phyloP scores from a whole-genome alignment of 768 basidiomycete genomes.

The Sarcodon aspratus region DNA sequence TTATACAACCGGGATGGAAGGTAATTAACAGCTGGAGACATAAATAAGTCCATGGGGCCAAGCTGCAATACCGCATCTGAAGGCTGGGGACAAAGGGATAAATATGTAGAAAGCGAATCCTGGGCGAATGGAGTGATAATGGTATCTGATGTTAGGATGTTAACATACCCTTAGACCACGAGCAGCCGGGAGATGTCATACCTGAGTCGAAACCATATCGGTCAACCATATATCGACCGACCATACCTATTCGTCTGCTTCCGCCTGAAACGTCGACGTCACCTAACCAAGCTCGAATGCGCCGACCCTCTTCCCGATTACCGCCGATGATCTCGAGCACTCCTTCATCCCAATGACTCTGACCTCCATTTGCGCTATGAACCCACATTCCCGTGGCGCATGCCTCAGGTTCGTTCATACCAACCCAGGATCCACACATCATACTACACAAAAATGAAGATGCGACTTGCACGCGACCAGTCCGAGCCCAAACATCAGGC shows the following conservation, averaged over 20 bases:
- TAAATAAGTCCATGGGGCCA: constrained; percentile 70
- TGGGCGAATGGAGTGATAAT: constrained; percentile 69
- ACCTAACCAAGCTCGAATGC: constrained; percentile 73
- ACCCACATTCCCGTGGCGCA: constrained; percentile 74
- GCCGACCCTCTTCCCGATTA: constrained; percentile 57
- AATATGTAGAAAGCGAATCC: constrained; percentile 65
- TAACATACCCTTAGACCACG: not conserved
- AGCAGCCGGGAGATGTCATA: constrained; percentile 14
- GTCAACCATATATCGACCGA: constrained; percentile 68
- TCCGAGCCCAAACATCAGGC: constrained; percentile 72
- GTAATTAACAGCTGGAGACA: constrained; percentile 67
- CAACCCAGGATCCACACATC: constrained; percentile 58
- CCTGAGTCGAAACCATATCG: constrained; percentile 75
- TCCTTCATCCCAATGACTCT: constrained; percentile 67
- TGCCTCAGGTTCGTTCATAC: constrained; percentile 68
- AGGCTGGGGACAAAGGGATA: constrained; percentile 61
- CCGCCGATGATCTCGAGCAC: constrained; percentile 73
- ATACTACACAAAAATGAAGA: constrained; percentile 65
- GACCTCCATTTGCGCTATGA: constrained; percentile 24
- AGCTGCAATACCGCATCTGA: constrained; percentile 72
- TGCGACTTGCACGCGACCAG: constrained; percentile 69
- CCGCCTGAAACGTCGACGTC: constrained; percentile 65
- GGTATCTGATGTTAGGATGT: constrained; percentile 33
- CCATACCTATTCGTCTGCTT: constrained; percentile 47
- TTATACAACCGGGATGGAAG: constrained; percentile 65